phyloP scores from a whole-genome alignment of 768 basidiomycete genomes.

The Trametes coccinea region DNA sequence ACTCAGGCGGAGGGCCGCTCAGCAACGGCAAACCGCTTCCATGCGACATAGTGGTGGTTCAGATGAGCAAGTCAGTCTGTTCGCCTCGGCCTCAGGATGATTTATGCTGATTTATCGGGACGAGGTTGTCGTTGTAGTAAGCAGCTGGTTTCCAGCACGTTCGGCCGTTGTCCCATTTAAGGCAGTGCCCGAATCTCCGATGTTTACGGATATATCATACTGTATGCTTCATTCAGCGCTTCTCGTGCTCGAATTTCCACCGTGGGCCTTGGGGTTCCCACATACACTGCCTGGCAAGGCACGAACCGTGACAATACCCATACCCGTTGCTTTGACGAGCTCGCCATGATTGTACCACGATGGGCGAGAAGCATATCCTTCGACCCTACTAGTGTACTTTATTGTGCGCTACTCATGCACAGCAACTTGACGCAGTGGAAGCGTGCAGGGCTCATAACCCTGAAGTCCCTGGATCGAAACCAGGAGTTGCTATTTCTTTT shows the following conservation, averaged over 20 bases:
- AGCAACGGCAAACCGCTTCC: constrained; percentile 64
- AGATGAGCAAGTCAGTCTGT: not conserved
- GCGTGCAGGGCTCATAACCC: constrained; percentile 63
- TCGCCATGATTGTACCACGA: no score
- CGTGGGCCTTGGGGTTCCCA: no score
- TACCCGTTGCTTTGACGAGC: no score
- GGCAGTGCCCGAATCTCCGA: not conserved
- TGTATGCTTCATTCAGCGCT: not conserved
- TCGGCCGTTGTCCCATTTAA: not conserved
- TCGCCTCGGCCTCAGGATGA: constrained; percentile 1
- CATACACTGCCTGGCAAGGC: no score
- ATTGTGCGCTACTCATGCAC: not conserved
- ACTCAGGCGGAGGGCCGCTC: constrained; percentile 60
- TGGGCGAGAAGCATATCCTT: no score
- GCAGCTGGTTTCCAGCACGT: constrained; percentile 13
- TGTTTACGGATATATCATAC: constrained; percentile 5
- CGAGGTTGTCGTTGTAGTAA: constrained; percentile 9
- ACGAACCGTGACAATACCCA: no score
- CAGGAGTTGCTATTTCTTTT: constrained; percentile 51
- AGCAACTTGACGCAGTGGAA: constrained; percentile 63
- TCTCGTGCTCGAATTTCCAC: no score
- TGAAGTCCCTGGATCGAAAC: constrained; percentile 68
- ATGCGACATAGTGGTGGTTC: constrained; percentile 12
- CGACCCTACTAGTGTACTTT: no score
- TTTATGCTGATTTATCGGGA: not conserved